These are phyloP conservation scores for Ceratobasidium sp. DNA, from an alignment of 1,284 basidiomycete species.

Conservation along the genomic window DNA sequence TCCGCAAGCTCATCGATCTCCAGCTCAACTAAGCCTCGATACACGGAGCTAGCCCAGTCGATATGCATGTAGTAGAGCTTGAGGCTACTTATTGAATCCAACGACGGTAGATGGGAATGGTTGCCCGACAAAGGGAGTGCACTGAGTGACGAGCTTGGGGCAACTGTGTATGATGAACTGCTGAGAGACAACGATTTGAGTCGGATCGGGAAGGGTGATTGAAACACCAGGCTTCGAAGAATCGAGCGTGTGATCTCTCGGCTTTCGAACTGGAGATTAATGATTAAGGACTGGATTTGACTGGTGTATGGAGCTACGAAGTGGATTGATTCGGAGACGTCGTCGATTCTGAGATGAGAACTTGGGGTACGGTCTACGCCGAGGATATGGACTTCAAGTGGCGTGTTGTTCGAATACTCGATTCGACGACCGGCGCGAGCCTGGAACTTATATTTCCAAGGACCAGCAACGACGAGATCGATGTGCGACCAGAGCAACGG, in stretches of 20 bases:
- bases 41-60: background rate
- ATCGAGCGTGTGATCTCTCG: background rate
- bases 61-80: background rate
- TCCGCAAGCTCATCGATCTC: background rate
- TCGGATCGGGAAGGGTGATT: background rate
- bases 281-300: background rate
- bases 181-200: background rate
- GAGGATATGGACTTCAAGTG: constrained; percentile 7
- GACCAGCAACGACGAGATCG: constrained; percentile 10
- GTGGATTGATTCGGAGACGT: background rate
- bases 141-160: no score
- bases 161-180: background rate
- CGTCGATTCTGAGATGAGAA: background rate
- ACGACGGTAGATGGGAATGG: background rate
- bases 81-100: background rate
- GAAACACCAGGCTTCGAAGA: background rate
- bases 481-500: constrained; percentile 12
- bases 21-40: constrained; percentile 3
- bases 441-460: background rate
- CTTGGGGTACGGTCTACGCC: background rate
- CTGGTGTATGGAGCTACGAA: background rate
- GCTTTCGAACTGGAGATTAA: background rate
- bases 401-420: background rate
- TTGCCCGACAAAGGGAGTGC: background rate
- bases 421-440: background rate